Percentiles rank a stretch among this genome's conserved stretches.
Conservation (phyloP, 2,329 filamentous ascomycete genomes). For the Fusarium tupiense region DNA sequence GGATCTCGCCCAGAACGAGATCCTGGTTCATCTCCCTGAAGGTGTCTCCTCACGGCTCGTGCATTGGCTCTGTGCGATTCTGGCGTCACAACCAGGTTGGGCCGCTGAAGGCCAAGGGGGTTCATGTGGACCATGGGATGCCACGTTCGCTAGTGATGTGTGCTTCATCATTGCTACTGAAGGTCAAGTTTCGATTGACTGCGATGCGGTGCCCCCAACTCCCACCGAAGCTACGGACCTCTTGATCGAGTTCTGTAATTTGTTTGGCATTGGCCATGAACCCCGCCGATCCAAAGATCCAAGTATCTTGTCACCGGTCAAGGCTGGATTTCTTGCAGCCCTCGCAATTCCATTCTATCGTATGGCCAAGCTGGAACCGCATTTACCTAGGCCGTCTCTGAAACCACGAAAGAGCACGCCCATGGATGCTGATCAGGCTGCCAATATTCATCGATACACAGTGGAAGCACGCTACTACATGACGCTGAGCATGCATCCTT, state of each 20-base stretch:
- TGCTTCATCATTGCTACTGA: slow-evolving; percentile 38
- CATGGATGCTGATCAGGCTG: slow-evolving; percentile 13
- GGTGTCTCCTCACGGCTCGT: slow-evolving; percentile 36
- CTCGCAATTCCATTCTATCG: slow-evolving; percentile 43
- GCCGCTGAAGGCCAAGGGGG: slow-evolving; percentile 30
- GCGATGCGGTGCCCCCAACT: slow-evolving; percentile 19
- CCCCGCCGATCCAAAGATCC: slow-evolving; percentile 7
- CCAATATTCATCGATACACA: slow-evolving; percentile 33
- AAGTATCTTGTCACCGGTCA: slow-evolving; percentile 35
- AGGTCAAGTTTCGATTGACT: slow-evolving; percentile 27
- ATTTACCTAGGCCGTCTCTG: slow-evolving; percentile 32
- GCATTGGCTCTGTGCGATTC: slow-evolving; percentile 43
- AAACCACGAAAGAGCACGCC: neutral
- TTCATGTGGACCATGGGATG: slow-evolving; percentile 35
- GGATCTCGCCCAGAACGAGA: slow-evolving; percentile 22
- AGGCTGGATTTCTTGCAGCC: slow-evolving; percentile 40
- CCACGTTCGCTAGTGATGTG: slow-evolving; percentile 22
- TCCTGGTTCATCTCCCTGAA: slow-evolving; percentile 34
- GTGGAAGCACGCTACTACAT: slow-evolving; percentile 43
- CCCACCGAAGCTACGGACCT: slow-evolving; percentile 37
- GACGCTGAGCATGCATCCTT: slow-evolving; percentile 46
- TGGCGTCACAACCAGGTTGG: slow-evolving; percentile 38
- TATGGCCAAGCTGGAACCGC: slow-evolving; percentile 40
- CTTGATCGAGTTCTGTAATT: slow-evolving; percentile 40
- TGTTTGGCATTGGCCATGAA: slow-evolving; percentile 40